A percentile compares a stretch with the other conserved stretches of the same genome.
phyloP scores from a whole-genome alignment of 2,329 filamentous ascomycete genomes.

The Stemphylium vesicarium region DNA sequence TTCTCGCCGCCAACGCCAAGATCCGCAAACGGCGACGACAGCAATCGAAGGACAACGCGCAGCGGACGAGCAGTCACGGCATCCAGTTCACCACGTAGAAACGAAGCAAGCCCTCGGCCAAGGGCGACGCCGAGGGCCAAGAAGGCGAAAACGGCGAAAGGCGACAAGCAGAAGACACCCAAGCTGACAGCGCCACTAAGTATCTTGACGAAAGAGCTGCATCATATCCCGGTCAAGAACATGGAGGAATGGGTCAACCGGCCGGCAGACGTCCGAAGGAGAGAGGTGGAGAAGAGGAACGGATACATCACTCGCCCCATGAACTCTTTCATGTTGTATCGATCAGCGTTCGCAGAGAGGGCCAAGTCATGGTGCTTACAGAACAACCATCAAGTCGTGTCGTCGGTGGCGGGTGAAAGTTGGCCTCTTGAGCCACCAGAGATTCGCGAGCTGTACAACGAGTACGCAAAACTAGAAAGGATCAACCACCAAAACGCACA shows the following conservation, averaged over 20 bases:
- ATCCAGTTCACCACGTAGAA: constrained; percentile 32
- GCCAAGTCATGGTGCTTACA: constrained; percentile 81
- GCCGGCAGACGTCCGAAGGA: constrained; percentile 66
- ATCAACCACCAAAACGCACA: constrained; percentile 85
- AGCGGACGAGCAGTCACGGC: constrained; percentile 37
- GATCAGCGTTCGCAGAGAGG: constrained; percentile 87
- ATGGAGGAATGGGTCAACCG: constrained; percentile 83
- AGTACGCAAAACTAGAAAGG: constrained; percentile 79
- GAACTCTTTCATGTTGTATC: constrained; percentile 98
- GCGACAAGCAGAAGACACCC: constrained; percentile 56
- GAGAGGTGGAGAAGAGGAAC: constrained; percentile 72
- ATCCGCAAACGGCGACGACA: constrained; percentile 51
- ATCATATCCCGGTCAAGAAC: constrained; percentile 70
- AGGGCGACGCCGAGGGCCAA: constrained; percentile 48
- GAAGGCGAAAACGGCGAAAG: constrained; percentile 54
- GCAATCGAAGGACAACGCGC: constrained; percentile 47
- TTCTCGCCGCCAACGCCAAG: constrained; percentile 53
- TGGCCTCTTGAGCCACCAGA: constrained; percentile 82
- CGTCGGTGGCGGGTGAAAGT: constrained; percentile 81
- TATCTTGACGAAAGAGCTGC: constrained; percentile 68
- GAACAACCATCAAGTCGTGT: constrained; percentile 94
- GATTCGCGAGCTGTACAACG: constrained; percentile 76
- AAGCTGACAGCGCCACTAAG: constrained; percentile 73
- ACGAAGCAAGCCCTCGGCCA: constrained; percentile 30
- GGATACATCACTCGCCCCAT: constrained; percentile 89